Conservation (phyloP, 2,329 filamentous ascomycete species). For the Xylariaceae sp. region DNA sequence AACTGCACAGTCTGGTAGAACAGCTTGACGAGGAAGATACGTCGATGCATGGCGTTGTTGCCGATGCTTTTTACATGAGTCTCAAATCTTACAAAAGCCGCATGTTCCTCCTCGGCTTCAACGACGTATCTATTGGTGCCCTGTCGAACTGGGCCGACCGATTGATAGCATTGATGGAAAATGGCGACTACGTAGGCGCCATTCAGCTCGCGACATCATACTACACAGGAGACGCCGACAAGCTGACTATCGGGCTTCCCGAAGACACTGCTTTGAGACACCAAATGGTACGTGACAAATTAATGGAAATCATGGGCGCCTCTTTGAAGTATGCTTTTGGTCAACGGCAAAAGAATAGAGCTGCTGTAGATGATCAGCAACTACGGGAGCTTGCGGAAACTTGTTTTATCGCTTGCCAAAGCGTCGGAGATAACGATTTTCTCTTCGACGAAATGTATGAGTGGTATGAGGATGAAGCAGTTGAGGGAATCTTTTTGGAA, state of each 20-base stretch:
- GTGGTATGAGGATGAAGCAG: conserved; percentile 78
- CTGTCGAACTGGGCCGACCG: conserved; percentile 97
- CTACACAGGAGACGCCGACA: conserved; percentile 89
- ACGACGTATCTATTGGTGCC: conserved; percentile 86
- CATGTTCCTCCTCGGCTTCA: conserved; percentile 90
- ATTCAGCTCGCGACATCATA: conserved; percentile 91
- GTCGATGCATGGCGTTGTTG: conserved; percentile 92
- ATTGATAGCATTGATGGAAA: conserved; percentile 90
- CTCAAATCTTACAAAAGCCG: conserved; percentile 94
- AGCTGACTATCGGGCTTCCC: conserved; percentile 88
- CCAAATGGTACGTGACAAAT: conserved; percentile 80
- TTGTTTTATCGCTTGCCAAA: conserved; percentile 81
- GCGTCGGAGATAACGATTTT: conserved; percentile 77
- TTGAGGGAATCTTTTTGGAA: conserved; percentile 79
- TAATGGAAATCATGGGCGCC: conserved; percentile 90
- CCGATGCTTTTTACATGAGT: conserved; percentile 98
- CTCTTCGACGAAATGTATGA: conserved; percentile 90
- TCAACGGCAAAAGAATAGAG: conserved; percentile 57
- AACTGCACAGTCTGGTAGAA: conserved; percentile 83
- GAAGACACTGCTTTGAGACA: conserved; percentile 79
- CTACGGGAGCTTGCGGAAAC: conserved; percentile 78
- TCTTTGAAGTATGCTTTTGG: conserved; percentile 89
- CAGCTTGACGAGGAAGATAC: conserved; percentile 83
- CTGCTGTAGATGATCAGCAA: conserved; percentile 56
- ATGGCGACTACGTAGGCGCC: conserved; percentile 92